phyloP scores from a whole-genome alignment of 2,329 filamentous ascomycete genomes.

The Penicillium italicum region DNA sequence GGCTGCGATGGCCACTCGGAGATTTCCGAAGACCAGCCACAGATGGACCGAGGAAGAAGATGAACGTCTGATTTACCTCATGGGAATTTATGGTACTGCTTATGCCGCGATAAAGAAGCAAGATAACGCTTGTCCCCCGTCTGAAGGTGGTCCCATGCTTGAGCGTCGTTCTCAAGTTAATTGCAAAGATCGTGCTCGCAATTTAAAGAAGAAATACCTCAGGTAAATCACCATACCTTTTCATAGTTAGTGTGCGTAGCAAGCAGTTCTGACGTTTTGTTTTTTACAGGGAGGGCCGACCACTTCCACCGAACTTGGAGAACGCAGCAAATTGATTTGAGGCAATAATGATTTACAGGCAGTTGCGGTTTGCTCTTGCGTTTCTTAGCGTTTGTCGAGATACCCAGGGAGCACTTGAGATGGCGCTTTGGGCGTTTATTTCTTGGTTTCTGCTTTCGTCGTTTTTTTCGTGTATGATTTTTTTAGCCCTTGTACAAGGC shows the following conservation, averaged over 20 bases:
- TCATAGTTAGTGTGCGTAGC: background rate
- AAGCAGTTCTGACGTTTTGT: background rate
- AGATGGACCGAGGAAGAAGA: conserved; percentile 43
- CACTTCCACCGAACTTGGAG: background rate
- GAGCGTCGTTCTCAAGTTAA: conserved; percentile 49
- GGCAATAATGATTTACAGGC: background rate
- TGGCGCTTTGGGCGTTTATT: background rate
- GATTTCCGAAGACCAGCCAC: background rate
- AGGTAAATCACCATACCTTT: conserved; percentile 25
- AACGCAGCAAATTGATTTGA: background rate
- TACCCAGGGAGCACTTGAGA: background rate
- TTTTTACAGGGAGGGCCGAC: background rate
- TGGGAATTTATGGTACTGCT: conserved; percentile 44
- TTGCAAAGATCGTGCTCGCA: conserved; percentile 54
- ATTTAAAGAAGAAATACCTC: conserved; percentile 48
- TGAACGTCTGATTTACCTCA: conserved; percentile 47
- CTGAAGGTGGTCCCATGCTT: conserved; percentile 33
- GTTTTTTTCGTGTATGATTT: background rate
- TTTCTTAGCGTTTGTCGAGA: background rate
- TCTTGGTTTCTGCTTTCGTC: background rate
- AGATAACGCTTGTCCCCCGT: conserved; percentile 28
- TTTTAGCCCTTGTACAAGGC: background rate
- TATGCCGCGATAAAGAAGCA: conserved; percentile 48
- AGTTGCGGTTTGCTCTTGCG: background rate
- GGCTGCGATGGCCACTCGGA: background rate